Base-by-base conservation (phyloP, 1,139 yeast species). In the Pichia sp. region DNA sequence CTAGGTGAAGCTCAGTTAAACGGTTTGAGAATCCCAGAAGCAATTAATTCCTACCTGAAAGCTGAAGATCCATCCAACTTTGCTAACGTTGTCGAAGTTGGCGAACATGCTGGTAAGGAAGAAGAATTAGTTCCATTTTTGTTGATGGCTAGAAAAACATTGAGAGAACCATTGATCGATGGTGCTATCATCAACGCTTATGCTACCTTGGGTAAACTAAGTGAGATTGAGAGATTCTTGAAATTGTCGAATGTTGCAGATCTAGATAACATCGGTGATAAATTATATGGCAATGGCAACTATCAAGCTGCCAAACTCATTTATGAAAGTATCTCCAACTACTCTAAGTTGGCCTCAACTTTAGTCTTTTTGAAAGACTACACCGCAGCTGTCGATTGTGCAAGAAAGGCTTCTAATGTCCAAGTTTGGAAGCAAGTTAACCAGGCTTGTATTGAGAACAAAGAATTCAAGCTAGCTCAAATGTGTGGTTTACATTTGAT, bases 361-460 rank as follows among this genome's bases (percentile, higher is more conserved):
- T 81, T 92, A 68, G 99, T 93, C 23, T 90, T 85, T 75, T 77
- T 93, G 68, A 84, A 83, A 57, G 98, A 93, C 70, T 90, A 90
- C 72, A 98, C 93, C 75, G 85, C 90, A 55, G 99, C 99, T 50
- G 99, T 93, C 61, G 99, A 93, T 68, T 90, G 97, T 73, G 99
- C 99, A 19, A 87, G 99, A 77, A 95, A 93, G 75, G 99, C 99
- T 4, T 88, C 96, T 48, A 92, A 90, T 72, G 84, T 86, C 60
- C 81, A 79, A 67, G 99, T 93, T 45, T 93, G 99, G 99, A 93
- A 90, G 73, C 96, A 92, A 73, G 99, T 93, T 54, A 90, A 90
- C 72, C 87, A 85, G 70, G 99, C 98, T 29, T 93, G 99, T 81
- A 85, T 93, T 71, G 97, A 87, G 67, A 89, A 90, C 75, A 85